phyloP scores from a whole-genome alignment of 129 eudicot species.

The Lactuca sativa region DNA sequence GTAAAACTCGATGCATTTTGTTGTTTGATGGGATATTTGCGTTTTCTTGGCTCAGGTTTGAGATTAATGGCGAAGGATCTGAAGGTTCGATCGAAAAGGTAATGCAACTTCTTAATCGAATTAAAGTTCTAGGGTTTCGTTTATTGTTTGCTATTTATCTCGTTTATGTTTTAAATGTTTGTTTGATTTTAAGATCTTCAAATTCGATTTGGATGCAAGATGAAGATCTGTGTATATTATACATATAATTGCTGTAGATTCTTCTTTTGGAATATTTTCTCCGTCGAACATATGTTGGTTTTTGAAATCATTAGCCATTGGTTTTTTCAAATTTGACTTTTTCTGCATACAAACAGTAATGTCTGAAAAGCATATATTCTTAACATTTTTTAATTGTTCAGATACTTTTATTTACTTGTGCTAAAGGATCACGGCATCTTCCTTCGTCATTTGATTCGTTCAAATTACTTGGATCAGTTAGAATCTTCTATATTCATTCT shows the following conservation, averaged over 20 bases:
- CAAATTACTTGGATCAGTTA: constrained; percentile 3
- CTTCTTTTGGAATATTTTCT: neutral
- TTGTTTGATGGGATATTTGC: neutral
- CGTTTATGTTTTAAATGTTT: neutral
- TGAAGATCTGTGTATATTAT: neutral
- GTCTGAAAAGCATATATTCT: constrained; percentile 20
- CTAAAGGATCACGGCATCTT: constrained; percentile 8
- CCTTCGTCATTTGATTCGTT: neutral
- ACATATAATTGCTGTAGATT: neutral
- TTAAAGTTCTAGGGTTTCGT: constrained; percentile 19
- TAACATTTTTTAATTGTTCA: constrained; percentile 1
- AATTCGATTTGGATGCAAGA: neutral
- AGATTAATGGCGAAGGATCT: constrained; percentile 34
- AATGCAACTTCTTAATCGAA: constrained; percentile 18
- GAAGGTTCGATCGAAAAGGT: constrained; percentile 31
- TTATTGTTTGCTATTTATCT: neutral
- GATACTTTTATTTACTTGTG: neutral
- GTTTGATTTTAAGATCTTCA: constrained; percentile 1
- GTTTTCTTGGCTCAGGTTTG: constrained; percentile 23
- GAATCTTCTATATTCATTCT: constrained; percentile 5
- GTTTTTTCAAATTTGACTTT: constrained; percentile 10
- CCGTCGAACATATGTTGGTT: neutral
- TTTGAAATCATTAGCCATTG: neutral
- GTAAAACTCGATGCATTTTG: constrained; percentile 17
- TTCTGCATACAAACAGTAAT: constrained; percentile 13